These are phyloP conservation scores for Brassica balearica DNA, from an alignment of 441 rosid species.

Conservation along the genomic window DNA sequence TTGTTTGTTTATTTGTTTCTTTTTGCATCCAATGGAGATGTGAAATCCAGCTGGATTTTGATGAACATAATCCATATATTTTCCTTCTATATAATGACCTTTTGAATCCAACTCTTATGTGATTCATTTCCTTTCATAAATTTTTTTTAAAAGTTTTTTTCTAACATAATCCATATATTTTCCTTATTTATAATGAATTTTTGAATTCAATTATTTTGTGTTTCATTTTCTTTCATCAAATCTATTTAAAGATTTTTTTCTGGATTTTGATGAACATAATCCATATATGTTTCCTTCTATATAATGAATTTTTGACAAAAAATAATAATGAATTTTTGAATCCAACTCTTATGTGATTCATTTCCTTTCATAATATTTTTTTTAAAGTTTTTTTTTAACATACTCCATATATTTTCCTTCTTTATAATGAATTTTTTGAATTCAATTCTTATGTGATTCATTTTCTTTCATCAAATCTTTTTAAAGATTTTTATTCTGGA, in stretches of 20 bases:
- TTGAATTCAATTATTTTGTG: not conserved
- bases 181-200: not conserved
- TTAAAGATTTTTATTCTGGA: too few relatives aligned
- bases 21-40: not conserved
- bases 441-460: not conserved
- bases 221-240: not conserved
- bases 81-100: not conserved
- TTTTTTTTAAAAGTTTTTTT: too few relatives aligned
- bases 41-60: conserved; percentile 9
- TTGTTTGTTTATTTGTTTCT: not conserved
- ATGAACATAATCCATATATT: conserved; percentile 36
- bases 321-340: not conserved
- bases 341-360: not conserved
- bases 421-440: too few relatives aligned
- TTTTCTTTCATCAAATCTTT: too few relatives aligned
- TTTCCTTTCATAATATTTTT: not conserved
- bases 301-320: not conserved
- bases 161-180: conserved; percentile 10
- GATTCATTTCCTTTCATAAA: too few relatives aligned
- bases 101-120: not conserved
- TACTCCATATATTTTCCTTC: not conserved
- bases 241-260: not conserved
- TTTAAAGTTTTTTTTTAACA: too few relatives aligned
- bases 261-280: conserved; percentile 37
- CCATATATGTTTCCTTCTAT: conserved; percentile 15